Base-by-base conservation (phyloP, 1,284 basidiomycete genomes). In the Puccinia novopanici region DNA sequence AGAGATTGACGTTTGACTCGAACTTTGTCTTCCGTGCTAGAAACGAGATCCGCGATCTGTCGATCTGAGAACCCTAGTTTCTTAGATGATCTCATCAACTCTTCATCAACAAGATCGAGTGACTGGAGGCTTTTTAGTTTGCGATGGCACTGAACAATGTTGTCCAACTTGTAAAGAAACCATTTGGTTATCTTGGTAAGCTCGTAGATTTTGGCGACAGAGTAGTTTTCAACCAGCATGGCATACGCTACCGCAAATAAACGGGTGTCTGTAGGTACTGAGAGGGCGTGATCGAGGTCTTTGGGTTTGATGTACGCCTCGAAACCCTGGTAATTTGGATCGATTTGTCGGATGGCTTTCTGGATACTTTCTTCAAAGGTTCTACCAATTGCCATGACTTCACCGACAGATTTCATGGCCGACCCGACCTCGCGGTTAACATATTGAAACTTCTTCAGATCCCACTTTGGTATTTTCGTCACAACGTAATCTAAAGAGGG, bases 381-480 rank as follows among this genome's bases (percentile, higher is more conserved):
- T 83, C 97, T 92, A 68, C 97, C 97, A 83, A 99, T 98, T 82
- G 96, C 96, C 97, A 99, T 99, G 84, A 99, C 96, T 87, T 99
- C 97, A 82, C 97, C 97, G 81, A 99, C 97, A 34, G 93, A 95
- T 88, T 99, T 99, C 97, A 99, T 99, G 37, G 94, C 91, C 2
- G 95, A 98, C 54, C 97, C 96, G 75, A 99, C 91, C 85, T 95
- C 91, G 81, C 96, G 92, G 86, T 97, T 92, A 81, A 99, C 97
- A 85, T 89, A 88, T 85, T 98, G 95, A 89, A 99, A 98, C 88
- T 99, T 99, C 83, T 95, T 94, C 82, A 99, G 88, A 87, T 99
- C 97, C 95, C 97, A 99, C 87, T 98, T 98, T 83, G 97, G 97
- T 84, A 99, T 99, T 88, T 99, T 99, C 81, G 95, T 98, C 82